Evolutionary conservation across 2,329 filamentous ascomycete species (phyloP).

Genomic region (Scedosporium dehoogii): DNA sequence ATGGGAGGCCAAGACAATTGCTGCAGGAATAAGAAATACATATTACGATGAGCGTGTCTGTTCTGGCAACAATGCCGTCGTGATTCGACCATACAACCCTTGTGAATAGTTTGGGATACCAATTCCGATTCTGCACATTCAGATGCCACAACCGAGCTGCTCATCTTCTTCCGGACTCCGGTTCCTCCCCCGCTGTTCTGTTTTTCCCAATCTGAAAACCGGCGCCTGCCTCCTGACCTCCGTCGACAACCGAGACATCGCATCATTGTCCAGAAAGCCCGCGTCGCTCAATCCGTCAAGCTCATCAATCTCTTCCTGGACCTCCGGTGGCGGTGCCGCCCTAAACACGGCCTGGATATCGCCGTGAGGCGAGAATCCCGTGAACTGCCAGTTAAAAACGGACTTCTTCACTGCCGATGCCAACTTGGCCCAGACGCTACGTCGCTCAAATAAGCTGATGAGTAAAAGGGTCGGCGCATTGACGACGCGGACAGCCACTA

Average conservation of each 20-base stretch:
- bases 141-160: too few species aligned
- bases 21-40: too few species aligned
- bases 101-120: too few species aligned
- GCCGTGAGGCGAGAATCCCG: conserved; percentile 40
- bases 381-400: conserved; percentile 32
- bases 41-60: too few species aligned
- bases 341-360: conserved; percentile 52
- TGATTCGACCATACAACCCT: too few species aligned
- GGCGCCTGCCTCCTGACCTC: neutral
- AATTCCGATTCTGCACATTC: too few species aligned
- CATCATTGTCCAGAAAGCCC: conserved; percentile 20
- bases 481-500: conserved; percentile 61
- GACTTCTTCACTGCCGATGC: neutral
- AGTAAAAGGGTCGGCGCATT: conserved; percentile 66
- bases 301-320: conserved; percentile 21
- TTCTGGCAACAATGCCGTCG: too few species aligned
- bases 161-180: too few species aligned
- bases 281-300: conserved; percentile 22
- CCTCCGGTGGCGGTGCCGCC: conserved; percentile 39
- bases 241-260: conserved; percentile 15
- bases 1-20: too few species aligned
- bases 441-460: conserved; percentile 62
- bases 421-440: neutral
- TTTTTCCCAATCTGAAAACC: neutral
- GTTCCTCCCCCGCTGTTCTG: neutral